Evolutionary conservation across 208 protist genomes (phyloP).

Genomic region (Crithidia bombi): DNA sequence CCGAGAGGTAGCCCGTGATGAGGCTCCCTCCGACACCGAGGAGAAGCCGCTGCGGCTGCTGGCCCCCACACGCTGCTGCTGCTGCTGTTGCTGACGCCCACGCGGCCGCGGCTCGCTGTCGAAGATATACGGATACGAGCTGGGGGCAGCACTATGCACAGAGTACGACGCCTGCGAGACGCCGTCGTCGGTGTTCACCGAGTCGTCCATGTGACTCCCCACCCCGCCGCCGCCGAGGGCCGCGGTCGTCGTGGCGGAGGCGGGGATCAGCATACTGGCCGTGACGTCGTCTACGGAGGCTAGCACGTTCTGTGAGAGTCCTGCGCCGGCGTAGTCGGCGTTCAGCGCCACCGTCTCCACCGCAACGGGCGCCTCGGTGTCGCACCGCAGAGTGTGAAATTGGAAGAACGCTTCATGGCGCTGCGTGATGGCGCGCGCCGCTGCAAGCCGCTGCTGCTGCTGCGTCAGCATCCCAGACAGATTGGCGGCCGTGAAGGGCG

Average conservation of each 20-base stretch:
- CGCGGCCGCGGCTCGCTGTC: conserved; percentile 27
- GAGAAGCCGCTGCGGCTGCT: conserved; percentile 17
- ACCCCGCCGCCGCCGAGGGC: background rate
- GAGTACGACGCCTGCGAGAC: conserved; percentile 29
- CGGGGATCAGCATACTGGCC: conserved; percentile 14
- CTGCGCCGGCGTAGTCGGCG: conserved; percentile 13
- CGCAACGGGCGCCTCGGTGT: conserved; percentile 29
- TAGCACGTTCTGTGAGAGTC: conserved; percentile 14
- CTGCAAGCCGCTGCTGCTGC: conserved; percentile 33
- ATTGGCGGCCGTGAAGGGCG: no score
- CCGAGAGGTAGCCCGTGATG: conserved; percentile 25
- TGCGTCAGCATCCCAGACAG: background rate
- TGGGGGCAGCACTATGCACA: conserved; percentile 27
- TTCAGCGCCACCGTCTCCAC: conserved; percentile 33
- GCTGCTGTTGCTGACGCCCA: conserved; percentile 10
- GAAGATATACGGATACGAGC: conserved; percentile 37
- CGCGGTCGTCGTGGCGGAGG: background rate
- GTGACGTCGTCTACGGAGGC: conserved; percentile 15
- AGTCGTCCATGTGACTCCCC: conserved; percentile 3
- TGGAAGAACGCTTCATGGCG: conserved; percentile 40
- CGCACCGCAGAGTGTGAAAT: conserved; percentile 33
- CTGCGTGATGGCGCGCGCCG: conserved; percentile 6
- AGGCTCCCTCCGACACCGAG: conserved; percentile 17
- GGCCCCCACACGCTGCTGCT: background rate
- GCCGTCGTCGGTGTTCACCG: conserved; percentile 27